These are phyloP conservation scores for Entomortierella parvispora DNA, from an alignment of 192 early-diverging fungal genomes.

Conservation along the genomic window DNA sequence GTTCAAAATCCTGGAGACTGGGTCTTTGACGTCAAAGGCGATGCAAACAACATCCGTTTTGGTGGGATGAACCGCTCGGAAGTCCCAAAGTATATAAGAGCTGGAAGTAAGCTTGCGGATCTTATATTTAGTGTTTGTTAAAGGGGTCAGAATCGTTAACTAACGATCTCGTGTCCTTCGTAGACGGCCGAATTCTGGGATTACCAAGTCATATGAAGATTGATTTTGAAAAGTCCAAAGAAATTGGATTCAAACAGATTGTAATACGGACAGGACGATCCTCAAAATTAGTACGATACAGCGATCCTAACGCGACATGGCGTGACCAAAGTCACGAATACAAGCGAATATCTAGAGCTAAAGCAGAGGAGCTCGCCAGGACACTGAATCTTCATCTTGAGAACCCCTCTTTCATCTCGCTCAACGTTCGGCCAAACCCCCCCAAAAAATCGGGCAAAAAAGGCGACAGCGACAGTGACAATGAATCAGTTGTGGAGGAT, in stretches of 20 bases:
- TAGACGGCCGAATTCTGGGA: conserved; percentile 39
- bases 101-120: conserved; percentile 35
- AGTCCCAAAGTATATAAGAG: conserved; percentile 35
- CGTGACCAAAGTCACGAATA: conserved; percentile 34
- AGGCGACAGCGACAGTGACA: conserved; percentile 3
- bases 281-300: conserved; percentile 14
- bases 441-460: neutral
- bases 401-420: conserved; percentile 23
- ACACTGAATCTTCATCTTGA: conserved; percentile 6
- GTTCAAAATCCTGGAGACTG: conserved; percentile 30
- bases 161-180: neutral
- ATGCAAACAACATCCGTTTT: conserved; percentile 36
- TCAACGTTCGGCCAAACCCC: conserved; percentile 11
- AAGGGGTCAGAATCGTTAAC: neutral
- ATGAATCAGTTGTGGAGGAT: neutral
- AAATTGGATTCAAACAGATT: conserved; percentile 20
- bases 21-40: conserved; percentile 52
- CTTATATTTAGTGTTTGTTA: neutral
- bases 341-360: conserved; percentile 39
- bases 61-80: conserved; percentile 24
- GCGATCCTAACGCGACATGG: conserved; percentile 40
- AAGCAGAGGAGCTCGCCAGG: conserved; percentile 34
- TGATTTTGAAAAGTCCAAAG: conserved; percentile 31
- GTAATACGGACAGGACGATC: conserved; percentile 7
- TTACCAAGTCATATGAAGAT: conserved; percentile 22